Evolutionary conservation across 140 eudicot species (phyloP), one percentile per base, ranked within the genome.

Genomic region (Eryngium alpinum): DNA sequence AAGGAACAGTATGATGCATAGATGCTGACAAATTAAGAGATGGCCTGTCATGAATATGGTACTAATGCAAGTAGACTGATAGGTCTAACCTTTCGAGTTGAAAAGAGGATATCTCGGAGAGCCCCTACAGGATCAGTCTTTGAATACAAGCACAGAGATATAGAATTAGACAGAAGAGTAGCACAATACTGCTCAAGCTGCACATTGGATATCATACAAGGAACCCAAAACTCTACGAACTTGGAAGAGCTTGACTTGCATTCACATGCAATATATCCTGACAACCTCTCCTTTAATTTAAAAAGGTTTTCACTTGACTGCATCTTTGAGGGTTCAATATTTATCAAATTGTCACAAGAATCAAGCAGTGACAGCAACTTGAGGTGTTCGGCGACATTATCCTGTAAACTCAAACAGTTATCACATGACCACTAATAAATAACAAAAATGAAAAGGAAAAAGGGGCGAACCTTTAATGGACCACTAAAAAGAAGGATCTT

Each of bases 171-270:
- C 53, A 93, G 93, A 67, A 96, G 84, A 76, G 87, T 83, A 82
- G 88, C 89, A 83, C 96, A 93, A 81, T 96, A 96, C 78, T 90
- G 99, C 84, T 96, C 99, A 77, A 93, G 98, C 84, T 96, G 99
- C 85, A 89, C 79, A 83, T 93, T 88, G 17, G 99, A 93, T 70
- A 93, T 84, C 82, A 86, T 87, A n/a, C 88, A 91, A 19, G 99
- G 99, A 69, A 96, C 92, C 99, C 97, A 93, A 78, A 84, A 96
- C 85, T 96, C 98, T 32, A 83, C 78, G 81, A 91, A 92, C 83
- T 82, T 94, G 11, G 92, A 81, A 72, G 87, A 67, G 70, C 38
- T 83, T 21, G 88, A 59, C 38, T 81, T 85, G 90, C 91, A 67
- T 56, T 88, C 90, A 79, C 79, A 87, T 25, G 87, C 89, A 79